These are phyloP conservation scores for Ustilago vetiveriae DNA, from an alignment of 1,284 basidiomycete species.

Conservation along the genomic window DNA sequence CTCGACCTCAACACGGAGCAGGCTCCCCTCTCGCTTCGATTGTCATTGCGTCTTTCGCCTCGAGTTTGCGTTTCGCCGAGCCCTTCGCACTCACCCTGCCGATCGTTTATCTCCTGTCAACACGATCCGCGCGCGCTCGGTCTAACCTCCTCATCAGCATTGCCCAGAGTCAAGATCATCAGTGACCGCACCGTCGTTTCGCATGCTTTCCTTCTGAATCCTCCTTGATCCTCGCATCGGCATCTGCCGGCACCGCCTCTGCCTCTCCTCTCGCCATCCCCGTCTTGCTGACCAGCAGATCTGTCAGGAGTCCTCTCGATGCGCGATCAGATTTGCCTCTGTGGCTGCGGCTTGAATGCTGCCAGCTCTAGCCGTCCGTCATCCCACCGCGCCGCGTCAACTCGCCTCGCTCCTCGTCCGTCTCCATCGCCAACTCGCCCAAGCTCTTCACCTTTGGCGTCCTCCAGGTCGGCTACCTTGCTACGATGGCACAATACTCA, in stretches of 20 bases:
- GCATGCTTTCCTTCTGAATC: neutral
- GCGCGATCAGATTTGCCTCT: constrained; percentile 19
- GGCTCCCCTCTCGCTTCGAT: no score
- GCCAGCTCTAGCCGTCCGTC: constrained; percentile 24
- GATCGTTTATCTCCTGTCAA: no score
- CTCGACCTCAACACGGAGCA: no score
- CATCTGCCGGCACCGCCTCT: neutral
- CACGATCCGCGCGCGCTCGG: neutral
- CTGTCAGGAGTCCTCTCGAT: constrained; percentile 1
- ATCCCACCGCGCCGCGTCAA: neutral
- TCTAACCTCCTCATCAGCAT: no score
- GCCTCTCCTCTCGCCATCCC: no score
- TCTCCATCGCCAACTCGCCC: neutral
- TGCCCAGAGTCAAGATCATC: no score
- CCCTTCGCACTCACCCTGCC: no score
- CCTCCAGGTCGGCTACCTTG: no score
- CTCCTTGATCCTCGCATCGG: neutral
- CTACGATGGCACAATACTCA: no score
- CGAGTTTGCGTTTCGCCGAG: no score
- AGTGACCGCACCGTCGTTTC: neutral
- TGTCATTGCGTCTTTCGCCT: no score
- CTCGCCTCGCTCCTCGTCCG: neutral
- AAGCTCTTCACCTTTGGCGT: neutral
- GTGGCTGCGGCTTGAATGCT: constrained; percentile 28
- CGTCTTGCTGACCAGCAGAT: no score